A percentile compares a stretch with the other conserved stretches of the same genome.
Evolutionary conservation across 2,329 filamentous ascomycete species (phyloP).

Genomic region (Nectriaceae sp.): DNA sequence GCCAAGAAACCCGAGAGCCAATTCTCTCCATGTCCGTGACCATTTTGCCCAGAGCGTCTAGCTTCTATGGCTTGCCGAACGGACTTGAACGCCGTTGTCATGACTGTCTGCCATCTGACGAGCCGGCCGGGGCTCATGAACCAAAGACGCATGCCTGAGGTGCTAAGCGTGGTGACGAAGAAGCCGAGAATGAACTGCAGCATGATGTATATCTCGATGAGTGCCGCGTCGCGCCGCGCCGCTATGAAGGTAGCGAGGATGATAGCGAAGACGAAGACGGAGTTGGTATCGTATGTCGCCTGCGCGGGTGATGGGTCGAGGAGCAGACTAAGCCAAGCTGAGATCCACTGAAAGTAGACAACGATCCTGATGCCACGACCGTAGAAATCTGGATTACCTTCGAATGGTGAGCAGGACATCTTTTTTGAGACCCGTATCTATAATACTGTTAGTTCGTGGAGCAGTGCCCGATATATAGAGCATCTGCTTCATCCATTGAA

Average conservation of each 20-base stretch:
- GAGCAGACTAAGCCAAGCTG: constrained; percentile 1
- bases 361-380: not conserved
- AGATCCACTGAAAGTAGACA: constrained; percentile 2
- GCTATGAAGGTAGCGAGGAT: not conserved
- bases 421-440: too few relatives aligned
- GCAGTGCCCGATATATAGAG: too few relatives aligned
- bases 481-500: too few relatives aligned
- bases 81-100: too few relatives aligned
- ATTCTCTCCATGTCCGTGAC: too few relatives aligned
- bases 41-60: too few relatives aligned
- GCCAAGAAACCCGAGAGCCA: too few relatives aligned
- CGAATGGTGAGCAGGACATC: not conserved
- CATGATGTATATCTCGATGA: constrained; percentile 1
- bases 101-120: too few relatives aligned
- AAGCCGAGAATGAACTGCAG: constrained; percentile 1
- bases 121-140: too few relatives aligned
- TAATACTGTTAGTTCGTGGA: too few relatives aligned
- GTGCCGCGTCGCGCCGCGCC: not conserved
- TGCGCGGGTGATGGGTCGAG: not conserved
- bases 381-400: not conserved
- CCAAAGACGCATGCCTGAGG: not conserved
- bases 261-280: constrained; percentile 3
- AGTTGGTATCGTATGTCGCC: constrained; percentile 1
- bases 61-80: too few relatives aligned
- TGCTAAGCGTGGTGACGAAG: not conserved